Evolutionary conservation across 768 basidiomycete species (phyloP).

Genomic region (Tubosaeta sp.): DNA sequence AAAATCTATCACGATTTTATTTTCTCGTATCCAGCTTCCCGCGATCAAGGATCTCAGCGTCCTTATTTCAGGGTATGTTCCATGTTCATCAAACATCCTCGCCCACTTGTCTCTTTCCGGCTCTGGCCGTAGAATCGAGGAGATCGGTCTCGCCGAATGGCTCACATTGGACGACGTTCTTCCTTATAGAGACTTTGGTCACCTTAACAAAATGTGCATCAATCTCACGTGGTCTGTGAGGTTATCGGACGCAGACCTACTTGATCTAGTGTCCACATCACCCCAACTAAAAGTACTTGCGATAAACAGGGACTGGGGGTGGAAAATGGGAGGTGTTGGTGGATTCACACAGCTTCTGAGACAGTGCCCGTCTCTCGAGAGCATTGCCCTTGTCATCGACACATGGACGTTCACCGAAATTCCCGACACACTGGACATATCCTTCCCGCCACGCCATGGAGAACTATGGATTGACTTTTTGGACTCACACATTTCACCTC

Average conservation of each 20-base stretch:
- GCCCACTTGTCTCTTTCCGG: not conserved
- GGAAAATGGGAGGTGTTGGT: not conserved
- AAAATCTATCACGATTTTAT: not conserved
- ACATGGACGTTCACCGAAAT: not conserved
- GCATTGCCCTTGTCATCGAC: not conserved
- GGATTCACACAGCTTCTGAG: not conserved
- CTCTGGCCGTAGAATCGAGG: not conserved
- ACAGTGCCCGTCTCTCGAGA: not conserved
- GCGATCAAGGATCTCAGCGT: not conserved
- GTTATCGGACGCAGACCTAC: not conserved
- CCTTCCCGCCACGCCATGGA: not conserved
- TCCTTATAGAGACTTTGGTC: not conserved
- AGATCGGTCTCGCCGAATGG: not conserved
- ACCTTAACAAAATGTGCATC: not conserved
- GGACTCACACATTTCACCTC: not conserved
- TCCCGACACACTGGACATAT: not conserved
- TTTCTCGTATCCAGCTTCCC: not conserved
- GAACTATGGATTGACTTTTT: no score
- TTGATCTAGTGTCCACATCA: not conserved
- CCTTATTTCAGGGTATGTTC: not conserved
- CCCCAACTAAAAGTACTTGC: not conserved
- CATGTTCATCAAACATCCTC: not conserved
- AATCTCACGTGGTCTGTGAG: not conserved
- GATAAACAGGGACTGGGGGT: not conserved
- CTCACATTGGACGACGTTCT: not conserved